Percentiles rank a stretch among this genome's conserved stretches.
phyloP scores from a whole-genome alignment of 768 basidiomycete genomes.

The Lentinula lateritia region DNA sequence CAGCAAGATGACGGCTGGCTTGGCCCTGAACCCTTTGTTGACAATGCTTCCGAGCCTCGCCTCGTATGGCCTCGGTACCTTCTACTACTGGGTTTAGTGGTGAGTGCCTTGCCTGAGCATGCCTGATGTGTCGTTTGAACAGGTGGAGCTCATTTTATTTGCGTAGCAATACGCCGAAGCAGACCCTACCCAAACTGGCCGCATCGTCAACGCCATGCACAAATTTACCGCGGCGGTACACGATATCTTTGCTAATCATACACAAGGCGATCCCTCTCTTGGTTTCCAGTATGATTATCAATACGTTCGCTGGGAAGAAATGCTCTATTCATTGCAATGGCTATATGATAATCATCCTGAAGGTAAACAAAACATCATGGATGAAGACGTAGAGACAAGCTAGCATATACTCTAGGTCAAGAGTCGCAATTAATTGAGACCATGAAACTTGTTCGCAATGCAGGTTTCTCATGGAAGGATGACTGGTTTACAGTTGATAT shows the following conservation, averaged over 20 bases:
- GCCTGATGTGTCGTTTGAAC: neutral
- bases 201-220: slow-evolving; percentile 34
- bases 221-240: slow-evolving; percentile 27
- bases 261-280: slow-evolving; percentile 27
- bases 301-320: slow-evolving; percentile 37
- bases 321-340: slow-evolving; percentile 34
- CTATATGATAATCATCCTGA: slow-evolving; percentile 33
- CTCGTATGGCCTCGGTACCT: slow-evolving; percentile 39
- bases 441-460: slow-evolving; percentile 33
- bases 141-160: neutral
- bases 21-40: slow-evolving; percentile 32
- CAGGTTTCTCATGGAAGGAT: slow-evolving; percentile 37
- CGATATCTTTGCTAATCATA: slow-evolving; percentile 28
- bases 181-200: slow-evolving; percentile 26
- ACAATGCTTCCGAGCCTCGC: slow-evolving; percentile 30
- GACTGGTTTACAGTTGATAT: slow-evolving; percentile 30
- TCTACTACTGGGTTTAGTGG: slow-evolving; percentile 30
- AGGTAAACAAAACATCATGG: slow-evolving; percentile 17
- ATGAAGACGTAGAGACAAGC: neutral
- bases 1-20: slow-evolving; percentile 36
- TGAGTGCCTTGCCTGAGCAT: slow-evolving; percentile 15
- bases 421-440: slow-evolving; percentile 31
- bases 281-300: slow-evolving; percentile 40
- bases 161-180: slow-evolving; percentile 38
- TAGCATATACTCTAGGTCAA: slow-evolving; percentile 18